Percentiles rank a stretch among this genome's conserved stretches.
Conservation (phyloP, 306 rosid species). For the Herpetospermum pedunculosum region DNA sequence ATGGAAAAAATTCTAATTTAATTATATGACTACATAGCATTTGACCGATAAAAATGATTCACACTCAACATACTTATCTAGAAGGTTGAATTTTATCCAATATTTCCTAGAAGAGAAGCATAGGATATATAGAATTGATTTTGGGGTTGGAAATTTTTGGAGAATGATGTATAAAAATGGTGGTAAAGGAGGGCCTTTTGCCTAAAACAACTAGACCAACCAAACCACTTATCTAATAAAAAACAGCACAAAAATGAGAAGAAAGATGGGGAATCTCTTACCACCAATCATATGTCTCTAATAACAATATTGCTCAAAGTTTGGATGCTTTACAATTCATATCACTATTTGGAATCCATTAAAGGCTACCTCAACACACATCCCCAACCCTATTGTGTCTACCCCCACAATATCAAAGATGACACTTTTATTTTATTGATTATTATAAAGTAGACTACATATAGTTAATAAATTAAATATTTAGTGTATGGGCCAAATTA, state of each 20-base stretch:
- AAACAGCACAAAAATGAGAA: neutral
- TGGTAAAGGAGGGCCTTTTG: neutral
- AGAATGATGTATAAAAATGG: neutral
- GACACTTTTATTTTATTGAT: neutral
- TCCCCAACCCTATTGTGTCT: neutral
- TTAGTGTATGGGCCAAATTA: neutral
- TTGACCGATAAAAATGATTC: neutral
- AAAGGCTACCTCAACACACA: neutral
- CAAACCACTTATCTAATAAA: neutral
- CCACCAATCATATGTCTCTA: neutral
- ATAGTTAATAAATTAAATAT: neutral
- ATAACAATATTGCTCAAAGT: neutral
- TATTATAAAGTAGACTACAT: neutral
- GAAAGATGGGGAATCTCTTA: neutral
- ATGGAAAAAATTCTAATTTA: too few relatives aligned
- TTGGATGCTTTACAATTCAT: constrained; percentile 7
- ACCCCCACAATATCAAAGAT: neutral
- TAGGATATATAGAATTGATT: neutral
- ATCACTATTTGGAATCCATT: neutral
- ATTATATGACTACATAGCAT: too few relatives aligned
- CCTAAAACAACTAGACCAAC: neutral
- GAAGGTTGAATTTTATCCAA: neutral
- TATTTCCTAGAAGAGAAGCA: neutral
- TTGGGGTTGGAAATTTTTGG: neutral
- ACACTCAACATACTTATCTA: neutral